Evolutionary conservation across 2,329 filamentous ascomycete species (phyloP).

Genomic region (Botrytis sinoallii): DNA sequence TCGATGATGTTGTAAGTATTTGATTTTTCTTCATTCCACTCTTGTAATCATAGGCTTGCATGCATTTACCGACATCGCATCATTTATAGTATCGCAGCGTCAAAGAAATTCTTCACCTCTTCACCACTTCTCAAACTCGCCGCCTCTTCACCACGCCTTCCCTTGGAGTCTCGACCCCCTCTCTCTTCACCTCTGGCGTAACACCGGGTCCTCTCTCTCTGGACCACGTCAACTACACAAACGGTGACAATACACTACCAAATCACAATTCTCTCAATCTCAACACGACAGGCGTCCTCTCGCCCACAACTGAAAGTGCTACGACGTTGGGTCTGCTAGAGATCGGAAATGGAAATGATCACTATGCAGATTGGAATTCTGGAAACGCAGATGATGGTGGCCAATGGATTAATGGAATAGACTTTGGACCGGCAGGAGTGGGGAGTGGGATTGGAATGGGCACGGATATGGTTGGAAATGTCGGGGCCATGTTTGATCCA

Average conservation of each 20-base stretch:
- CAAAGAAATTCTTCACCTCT: slow-evolving; percentile 10
- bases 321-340: neutral
- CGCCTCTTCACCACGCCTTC: neutral
- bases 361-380: slow-evolving; percentile 7
- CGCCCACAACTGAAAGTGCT: slow-evolving; percentile 1
- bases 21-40: neutral
- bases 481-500: slow-evolving; percentile 1
- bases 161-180: neutral
- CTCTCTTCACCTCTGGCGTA: neutral
- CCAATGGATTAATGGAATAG: neutral
- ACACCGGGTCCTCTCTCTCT: neutral
- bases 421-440: neutral
- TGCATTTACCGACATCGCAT: neutral
- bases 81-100: slow-evolving; percentile 3
- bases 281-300: neutral
- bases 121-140: neutral
- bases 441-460: neutral
- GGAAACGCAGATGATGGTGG: neutral
- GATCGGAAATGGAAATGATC: slow-evolving; percentile 1
- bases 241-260: neutral
- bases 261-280: neutral
- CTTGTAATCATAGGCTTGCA: too few relatives aligned
- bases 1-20: slow-evolving; percentile 16
- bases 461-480: neutral
- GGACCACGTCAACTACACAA: neutral